Base-by-base conservation (phyloP, 2,329 filamentous ascomycete genomes). In the Trichoderma koningiopsis region DNA sequence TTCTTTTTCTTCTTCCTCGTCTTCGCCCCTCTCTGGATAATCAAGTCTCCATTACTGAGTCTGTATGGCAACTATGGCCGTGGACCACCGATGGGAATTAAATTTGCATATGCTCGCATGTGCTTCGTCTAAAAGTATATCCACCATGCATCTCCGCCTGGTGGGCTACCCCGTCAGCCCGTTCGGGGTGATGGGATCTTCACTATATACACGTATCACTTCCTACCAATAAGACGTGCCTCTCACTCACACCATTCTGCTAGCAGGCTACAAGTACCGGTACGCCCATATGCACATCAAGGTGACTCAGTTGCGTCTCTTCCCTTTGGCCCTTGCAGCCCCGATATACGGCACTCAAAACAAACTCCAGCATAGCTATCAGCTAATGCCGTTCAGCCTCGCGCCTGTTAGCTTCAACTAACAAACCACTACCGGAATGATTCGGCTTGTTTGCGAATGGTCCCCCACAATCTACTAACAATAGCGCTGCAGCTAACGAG, bases 401-500 rank as follows among this genome's bases (percentile, higher is more conserved):
- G 19, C 58, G n/a, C 55, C 14, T 33, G 19, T 59, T 67, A 59
- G 40, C 53, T 35, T 60, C 60, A 37, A 52, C 53, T 57, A 63
- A 31, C 49, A 62, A 64, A 63, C 22, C 59, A 56, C 67, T 57
- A 64, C 59, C 67, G 67, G 67, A 35, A 69, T 60, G 59, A 60
- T 59, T 64, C 59, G 67, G 67, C 59, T 49, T 57, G 49, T 33
- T 47, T 55, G 33, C 31, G 43, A 59, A 40, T 40, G 22, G 24
- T 53, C 59, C 67, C 67, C 59, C 67, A 61, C 67, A 68, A 63
- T 68, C 59, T 55, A 64, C 59, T 58, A 69, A 69, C 67, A 69
- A 27, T 67, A 59, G 64, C 43, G 64, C 33, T 35, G 27, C 58
- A 31, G 33, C 55, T 57, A 67, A 64, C 67, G 40, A 53, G 58